Evolutionary conservation across 2,329 filamentous ascomycete species (phyloP).

Genomic region (Beauveria pseudobassiana): DNA sequence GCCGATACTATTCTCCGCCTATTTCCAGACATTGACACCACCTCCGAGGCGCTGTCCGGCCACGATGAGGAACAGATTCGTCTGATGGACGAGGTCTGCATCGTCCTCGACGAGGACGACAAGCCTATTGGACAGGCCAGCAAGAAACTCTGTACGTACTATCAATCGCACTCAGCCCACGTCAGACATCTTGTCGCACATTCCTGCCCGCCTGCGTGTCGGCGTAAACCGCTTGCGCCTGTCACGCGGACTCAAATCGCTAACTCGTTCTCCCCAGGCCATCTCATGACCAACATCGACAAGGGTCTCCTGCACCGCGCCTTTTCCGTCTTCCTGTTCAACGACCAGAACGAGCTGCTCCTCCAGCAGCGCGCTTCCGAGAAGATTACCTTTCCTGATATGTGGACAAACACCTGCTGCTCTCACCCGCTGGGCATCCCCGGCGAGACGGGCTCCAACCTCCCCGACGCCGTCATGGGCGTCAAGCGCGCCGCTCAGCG

Average conservation of each 20-base stretch:
- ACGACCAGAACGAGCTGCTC: conserved; percentile 83
- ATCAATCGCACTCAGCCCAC: neutral
- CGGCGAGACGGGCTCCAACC: conserved; percentile 77
- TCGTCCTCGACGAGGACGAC: conserved; percentile 89
- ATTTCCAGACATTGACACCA: conserved; percentile 75
- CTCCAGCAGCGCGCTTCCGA: conserved; percentile 91
- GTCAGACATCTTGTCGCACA: neutral
- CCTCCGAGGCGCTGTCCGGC: conserved; percentile 69
- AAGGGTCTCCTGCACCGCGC: conserved; percentile 92
- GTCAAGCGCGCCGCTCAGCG: conserved; percentile 88
- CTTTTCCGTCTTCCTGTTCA: conserved; percentile 97
- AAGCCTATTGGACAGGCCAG: conserved; percentile 88
- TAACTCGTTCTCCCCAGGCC: conserved; percentile 50
- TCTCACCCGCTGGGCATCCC: conserved; percentile 91
- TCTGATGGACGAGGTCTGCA: conserved; percentile 98
- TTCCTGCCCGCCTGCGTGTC: neutral
- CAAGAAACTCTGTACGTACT: conserved; percentile 80
- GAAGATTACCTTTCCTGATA: conserved; percentile 98
- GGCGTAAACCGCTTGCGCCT: neutral
- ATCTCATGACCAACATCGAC: conserved; percentile 98
- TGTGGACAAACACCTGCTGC: conserved; percentile 99
- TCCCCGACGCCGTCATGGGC: conserved; percentile 73
- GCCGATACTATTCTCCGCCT: conserved; percentile 79
- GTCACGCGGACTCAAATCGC: neutral
- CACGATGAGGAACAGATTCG: conserved; percentile 98